phyloP scores from a whole-genome alignment of 176 grass and related monocot genomes.

The Olyra latifolia region DNA sequence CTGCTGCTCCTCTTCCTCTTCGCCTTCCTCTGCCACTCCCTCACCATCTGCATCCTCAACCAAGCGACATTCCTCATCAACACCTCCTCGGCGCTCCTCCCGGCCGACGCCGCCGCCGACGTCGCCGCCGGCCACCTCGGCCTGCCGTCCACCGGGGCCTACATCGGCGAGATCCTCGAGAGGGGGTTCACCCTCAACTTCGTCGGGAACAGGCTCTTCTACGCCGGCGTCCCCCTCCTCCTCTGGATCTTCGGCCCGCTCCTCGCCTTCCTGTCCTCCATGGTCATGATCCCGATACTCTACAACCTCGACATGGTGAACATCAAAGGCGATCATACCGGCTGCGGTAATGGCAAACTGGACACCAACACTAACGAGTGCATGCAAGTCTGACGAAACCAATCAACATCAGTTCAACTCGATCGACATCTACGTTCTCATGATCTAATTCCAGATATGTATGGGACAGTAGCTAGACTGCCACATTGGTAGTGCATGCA shows the following conservation, averaged over 20 bases:
- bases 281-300: conserved; percentile 64
- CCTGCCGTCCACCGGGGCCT: conserved; percentile 29
- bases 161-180: conserved; percentile 61
- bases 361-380: conserved; percentile 9
- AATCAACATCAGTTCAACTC: background rate
- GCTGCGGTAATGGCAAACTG: conserved; percentile 5
- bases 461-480: background rate
- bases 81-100: conserved; percentile 2
- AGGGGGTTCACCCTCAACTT: conserved; percentile 62
- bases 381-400: conserved; percentile 20
- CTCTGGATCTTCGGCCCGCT: conserved; percentile 96
- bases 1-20: conserved; percentile 80
- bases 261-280: conserved; percentile 61
- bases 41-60: conserved; percentile 83
- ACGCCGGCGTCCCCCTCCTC: conserved; percentile 66
- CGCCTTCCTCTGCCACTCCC: conserved; percentile 90
- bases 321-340: background rate
- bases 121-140: background rate
- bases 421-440: background rate
- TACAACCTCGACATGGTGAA: conserved; percentile 73
- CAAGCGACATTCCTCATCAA: conserved; percentile 95
- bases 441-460: background rate
- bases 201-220: conserved; percentile 84
- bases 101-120: too few species aligned
- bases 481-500: conserved; percentile 19